Base-by-base conservation (phyloP, 2,329 filamentous ascomycete genomes). In the Leptoxyphium fumago region DNA sequence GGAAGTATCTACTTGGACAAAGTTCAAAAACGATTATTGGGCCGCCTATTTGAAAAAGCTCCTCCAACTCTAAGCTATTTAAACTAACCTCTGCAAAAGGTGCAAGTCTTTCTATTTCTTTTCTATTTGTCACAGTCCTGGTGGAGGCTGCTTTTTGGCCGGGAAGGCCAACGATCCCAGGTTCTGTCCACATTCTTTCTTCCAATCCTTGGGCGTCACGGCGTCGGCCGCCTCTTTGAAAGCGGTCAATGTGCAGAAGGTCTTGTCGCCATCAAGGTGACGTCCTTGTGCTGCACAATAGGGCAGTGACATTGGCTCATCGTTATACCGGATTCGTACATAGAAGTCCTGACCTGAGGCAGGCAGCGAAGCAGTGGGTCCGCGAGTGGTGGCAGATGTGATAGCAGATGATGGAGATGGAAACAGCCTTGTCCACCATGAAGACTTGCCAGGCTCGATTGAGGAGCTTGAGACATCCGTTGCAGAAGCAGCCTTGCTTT, bases 181-280 rank as follows among this genome's bases (percentile, higher is more conserved):
- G 52, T 80, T 79, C 45, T 63, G 63, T 36, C 63, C 60, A 55
- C 81, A 85, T 43, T 75, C 76, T 14, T 63, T 59, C 56, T 74
- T 76, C 89, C 88, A 96, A 60, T 87, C 74, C 46, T 68, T 68
- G 0, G 91, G 91, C 1, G 85, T 91, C 59, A 84, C 93, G 56
- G 85, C 86, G 64, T 96, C 89, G 2, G 91, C 86, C 44, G 95
- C 84, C 42, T 77, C 70, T 64, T 96, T 96, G 71, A 98, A 98
- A 0, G 89, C 86, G 45, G 82, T 80, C 55, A 98, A 64, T 0
- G 89, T 96, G 65, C 91, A 98, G 57, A 96, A 89, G 21, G 78
- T 84, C 53, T 87, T 80, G 53, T 96, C 84, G 1, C 86, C 86
- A 1, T 84, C 76, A 2, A 94, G 71, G 64, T 98, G 91, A 48